Conservation (phyloP, 2,329 filamentous ascomycete genomes). For the Fusarium sp. region DNA sequence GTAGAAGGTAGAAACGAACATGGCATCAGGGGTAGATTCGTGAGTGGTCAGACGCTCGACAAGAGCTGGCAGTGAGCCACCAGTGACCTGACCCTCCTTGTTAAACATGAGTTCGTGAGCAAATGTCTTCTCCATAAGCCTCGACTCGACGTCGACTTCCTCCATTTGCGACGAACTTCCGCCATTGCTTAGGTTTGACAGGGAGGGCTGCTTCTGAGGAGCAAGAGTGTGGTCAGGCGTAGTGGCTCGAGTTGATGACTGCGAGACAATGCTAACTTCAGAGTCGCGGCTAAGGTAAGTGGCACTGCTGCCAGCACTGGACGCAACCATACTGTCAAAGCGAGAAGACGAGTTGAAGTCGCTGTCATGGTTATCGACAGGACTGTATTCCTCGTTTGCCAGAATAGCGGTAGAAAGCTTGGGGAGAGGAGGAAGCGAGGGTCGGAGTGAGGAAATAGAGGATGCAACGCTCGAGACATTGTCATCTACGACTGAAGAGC, state of each 20-base stretch:
- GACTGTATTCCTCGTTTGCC: constrained; percentile 61
- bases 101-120: constrained; percentile 93
- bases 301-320: constrained; percentile 81
- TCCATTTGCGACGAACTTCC: constrained; percentile 76
- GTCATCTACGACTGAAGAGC: constrained; percentile 58
- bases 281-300: constrained; percentile 85
- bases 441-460: constrained; percentile 61
- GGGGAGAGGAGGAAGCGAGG: constrained; percentile 66
- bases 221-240: constrained; percentile 76
- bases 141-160: constrained; percentile 82
- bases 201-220: constrained; percentile 69
- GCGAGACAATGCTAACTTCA: constrained; percentile 81
- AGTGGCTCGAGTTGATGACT: constrained; percentile 86
- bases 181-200: constrained; percentile 75
- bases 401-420: constrained; percentile 65
- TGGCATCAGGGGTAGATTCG: constrained; percentile 89
- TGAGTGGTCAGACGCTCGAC: constrained; percentile 96
- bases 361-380: constrained; percentile 60
- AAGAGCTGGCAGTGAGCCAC: constrained; percentile 87
- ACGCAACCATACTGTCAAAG: constrained; percentile 78
- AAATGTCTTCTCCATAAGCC: constrained; percentile 90
- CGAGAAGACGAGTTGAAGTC: constrained; percentile 66
- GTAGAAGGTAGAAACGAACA: constrained; percentile 95
- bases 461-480: constrained; percentile 58
- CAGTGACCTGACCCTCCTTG: constrained; percentile 94